These are phyloP conservation scores for Passalora sequoiae DNA, from an alignment of 2,329 filamentous ascomycete species.

Conservation along the genomic window DNA sequence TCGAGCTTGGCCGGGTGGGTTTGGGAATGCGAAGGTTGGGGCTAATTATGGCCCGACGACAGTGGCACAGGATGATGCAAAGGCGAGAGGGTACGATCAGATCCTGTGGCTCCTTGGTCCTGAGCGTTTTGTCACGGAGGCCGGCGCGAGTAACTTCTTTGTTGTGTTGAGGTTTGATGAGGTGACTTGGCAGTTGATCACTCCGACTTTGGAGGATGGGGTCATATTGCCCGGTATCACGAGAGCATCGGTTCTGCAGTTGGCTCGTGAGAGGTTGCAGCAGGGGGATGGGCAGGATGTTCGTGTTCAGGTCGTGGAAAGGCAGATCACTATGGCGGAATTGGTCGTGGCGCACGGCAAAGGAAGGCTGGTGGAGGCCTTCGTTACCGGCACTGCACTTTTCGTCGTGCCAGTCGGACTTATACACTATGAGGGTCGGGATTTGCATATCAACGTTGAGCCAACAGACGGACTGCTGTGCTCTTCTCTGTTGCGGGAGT, in stretches of 20 bases:
- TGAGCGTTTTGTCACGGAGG: conserved; percentile 74
- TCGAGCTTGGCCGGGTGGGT: conserved; percentile 85
- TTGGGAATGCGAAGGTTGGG: conserved; percentile 83
- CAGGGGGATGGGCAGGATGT: conserved; percentile 18
- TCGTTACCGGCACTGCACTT: conserved; percentile 72
- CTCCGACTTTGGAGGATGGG: conserved; percentile 71
- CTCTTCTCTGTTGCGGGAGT: conserved; percentile 35
- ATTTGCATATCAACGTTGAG: conserved; percentile 37
- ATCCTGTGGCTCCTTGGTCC: conserved; percentile 70
- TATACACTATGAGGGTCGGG: conserved; percentile 39
- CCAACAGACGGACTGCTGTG: conserved; percentile 36
- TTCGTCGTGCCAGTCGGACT: conserved; percentile 40
- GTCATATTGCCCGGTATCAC: conserved; percentile 83
- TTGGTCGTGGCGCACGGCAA: conserved; percentile 14
- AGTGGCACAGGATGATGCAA: conserved; percentile 67
- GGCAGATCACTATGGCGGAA: conserved; percentile 21
- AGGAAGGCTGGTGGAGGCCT: conserved; percentile 58
- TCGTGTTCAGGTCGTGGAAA: conserved; percentile 21
- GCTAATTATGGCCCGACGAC: conserved; percentile 85
- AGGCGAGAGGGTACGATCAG: conserved; percentile 69
- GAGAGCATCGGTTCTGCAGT: conserved; percentile 67
- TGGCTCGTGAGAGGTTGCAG: conserved; percentile 58
- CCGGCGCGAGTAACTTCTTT: conserved; percentile 89
- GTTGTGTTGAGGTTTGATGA: conserved; percentile 67
- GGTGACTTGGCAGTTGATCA: conserved; percentile 62